Percentiles rank a stretch among this genome's conserved stretches.
These are phyloP conservation scores for Picea mariana DNA, from an alignment of 83 land plant genomes.

Conservation along the genomic window DNA sequence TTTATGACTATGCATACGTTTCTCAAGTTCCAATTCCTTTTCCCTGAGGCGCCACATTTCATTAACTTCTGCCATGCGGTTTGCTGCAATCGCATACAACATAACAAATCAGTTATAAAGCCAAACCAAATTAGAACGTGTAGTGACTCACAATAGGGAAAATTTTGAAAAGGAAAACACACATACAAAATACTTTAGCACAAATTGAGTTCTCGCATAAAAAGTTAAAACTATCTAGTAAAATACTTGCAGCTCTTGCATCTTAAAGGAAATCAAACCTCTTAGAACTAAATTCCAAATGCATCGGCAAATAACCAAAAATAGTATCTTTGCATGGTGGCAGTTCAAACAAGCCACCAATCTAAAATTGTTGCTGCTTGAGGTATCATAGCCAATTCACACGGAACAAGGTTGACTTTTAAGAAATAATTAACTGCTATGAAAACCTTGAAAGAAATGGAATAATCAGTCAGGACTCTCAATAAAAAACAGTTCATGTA, in stretches of 20 bases:
- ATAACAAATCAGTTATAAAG: not conserved
- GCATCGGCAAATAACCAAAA: not conserved
- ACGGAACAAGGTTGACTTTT: not conserved
- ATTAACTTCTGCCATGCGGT: conserved; percentile 83
- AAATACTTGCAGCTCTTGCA: not conserved
- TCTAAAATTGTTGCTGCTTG: not conserved
- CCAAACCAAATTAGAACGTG: not conserved
- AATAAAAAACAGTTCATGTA: conserved; percentile 1
- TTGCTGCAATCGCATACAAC: conserved; percentile 54
- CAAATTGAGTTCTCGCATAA: not conserved
- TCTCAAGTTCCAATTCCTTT: conserved; percentile 74
- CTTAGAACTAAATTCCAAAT: not conserved
- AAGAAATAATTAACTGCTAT: not conserved
- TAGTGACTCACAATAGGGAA: not conserved
- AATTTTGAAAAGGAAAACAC: not conserved
- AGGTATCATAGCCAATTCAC: not conserved
- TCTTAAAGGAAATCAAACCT: not conserved
- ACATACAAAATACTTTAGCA: not conserved
- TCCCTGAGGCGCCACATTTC: conserved; percentile 91
- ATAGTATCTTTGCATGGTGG: not conserved
- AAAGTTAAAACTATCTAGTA: not conserved
- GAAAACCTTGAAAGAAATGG: not conserved
- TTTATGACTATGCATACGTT: conserved; percentile 2
- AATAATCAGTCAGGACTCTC: not conserved
- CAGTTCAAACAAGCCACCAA: not conserved